Conservation (phyloP, 495 filamentous ascomycete genomes). For the Stereocaulon alpinum region DNA sequence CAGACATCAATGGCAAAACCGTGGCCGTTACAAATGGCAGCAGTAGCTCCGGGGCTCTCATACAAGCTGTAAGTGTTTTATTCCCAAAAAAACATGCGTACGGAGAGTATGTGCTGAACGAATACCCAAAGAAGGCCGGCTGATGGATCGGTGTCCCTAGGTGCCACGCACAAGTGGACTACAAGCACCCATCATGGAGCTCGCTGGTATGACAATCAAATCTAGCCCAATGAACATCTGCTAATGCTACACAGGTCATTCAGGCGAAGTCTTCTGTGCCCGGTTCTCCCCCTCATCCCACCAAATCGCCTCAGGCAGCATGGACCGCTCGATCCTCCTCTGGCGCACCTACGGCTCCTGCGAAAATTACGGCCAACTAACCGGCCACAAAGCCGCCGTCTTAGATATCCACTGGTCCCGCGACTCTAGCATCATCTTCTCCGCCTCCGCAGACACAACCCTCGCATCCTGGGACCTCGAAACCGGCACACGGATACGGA, state of each 20-base stretch:
- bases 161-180: constrained; percentile 73
- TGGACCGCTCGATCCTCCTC: constrained; percentile 88
- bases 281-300: constrained; percentile 83
- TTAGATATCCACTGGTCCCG: constrained; percentile 95
- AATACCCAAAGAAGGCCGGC: constrained; percentile 19
- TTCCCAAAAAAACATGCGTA: constrained; percentile 1
- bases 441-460: constrained; percentile 84
- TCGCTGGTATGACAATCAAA: constrained; percentile 46
- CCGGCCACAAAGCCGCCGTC: constrained; percentile 79
- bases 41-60: constrained; percentile 60
- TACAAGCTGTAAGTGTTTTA: constrained; percentile 62
- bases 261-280: constrained; percentile 79
- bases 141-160: constrained; percentile 40
- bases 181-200: constrained; percentile 89
- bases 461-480: constrained; percentile 93
- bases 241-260: constrained; percentile 39
- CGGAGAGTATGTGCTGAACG: constrained; percentile 16
- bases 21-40: constrained; percentile 54
- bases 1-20: constrained; percentile 52
- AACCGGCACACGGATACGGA: constrained; percentile 73
- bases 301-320: constrained; percentile 85
- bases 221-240: neutral
- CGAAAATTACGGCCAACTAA: constrained; percentile 82
- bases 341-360: constrained; percentile 89
- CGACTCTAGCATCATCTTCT: constrained; percentile 82